Evolutionary conservation across 1,284 basidiomycete genomes (phyloP).

Genomic region (Lentinula novae-zelandiae): DNA sequence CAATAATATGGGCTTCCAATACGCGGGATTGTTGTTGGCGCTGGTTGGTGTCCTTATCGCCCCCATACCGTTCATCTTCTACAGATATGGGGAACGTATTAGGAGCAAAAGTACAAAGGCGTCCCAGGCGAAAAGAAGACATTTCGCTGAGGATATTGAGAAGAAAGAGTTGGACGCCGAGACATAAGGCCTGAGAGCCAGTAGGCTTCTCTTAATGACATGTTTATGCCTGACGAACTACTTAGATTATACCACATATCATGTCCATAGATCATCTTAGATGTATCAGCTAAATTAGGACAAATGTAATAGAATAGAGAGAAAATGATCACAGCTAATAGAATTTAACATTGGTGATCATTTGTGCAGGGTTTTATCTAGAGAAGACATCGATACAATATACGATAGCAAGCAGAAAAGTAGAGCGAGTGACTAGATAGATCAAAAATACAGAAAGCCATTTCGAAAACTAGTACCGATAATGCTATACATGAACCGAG

Average conservation of each 20-base stretch:
- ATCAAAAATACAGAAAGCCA: not conserved
- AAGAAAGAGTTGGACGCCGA: not conserved
- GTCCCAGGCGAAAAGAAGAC: conserved; percentile 15
- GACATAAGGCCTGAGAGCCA: not conserved
- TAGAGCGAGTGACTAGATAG: not conserved
- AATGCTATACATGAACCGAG: not conserved
- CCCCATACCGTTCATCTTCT: conserved; percentile 40
- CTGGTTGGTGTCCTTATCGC: conserved; percentile 29
- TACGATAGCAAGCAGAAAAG: not conserved
- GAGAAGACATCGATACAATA: not conserved
- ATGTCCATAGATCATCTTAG: not conserved
- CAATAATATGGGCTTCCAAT: conserved; percentile 36
- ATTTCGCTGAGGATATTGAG: not conserved
- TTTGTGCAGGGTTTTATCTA: too few relatives aligned
- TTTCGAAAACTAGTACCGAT: not conserved
- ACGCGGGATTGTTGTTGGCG: conserved; percentile 32
- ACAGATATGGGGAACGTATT: conserved; percentile 30
- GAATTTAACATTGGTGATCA: not conserved
- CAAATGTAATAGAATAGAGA: not conserved
- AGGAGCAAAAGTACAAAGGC: conserved; percentile 19
- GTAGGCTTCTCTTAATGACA: not conserved
- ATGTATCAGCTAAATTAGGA: not conserved
- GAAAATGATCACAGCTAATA: not conserved
- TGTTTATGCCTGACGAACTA: not conserved
- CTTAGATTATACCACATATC: not conserved